Conservation (phyloP, 75 land plant species). For the Larix kaempferi region DNA sequence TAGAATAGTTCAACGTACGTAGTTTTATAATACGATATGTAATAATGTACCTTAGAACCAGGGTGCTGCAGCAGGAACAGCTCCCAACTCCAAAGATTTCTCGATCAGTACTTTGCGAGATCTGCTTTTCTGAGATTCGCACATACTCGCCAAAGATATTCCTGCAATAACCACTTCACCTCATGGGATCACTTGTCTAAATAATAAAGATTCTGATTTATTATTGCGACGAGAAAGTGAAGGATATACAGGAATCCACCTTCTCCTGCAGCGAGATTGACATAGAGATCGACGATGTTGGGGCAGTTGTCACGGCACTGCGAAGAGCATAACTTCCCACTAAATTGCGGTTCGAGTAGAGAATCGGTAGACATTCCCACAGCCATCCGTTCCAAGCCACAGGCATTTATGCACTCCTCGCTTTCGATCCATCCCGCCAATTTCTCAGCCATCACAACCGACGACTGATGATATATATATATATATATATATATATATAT, state of each 20-base stretch:
- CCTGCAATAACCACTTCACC: too few species aligned
- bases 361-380: slow-evolving; percentile 67
- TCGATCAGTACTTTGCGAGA: too few species aligned
- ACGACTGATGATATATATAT: too few species aligned
- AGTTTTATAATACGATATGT: too few species aligned
- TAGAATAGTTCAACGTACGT: too few species aligned
- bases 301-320: slow-evolving; percentile 59
- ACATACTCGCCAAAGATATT: slow-evolving; percentile 9
- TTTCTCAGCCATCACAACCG: slow-evolving; percentile 16
- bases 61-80: too few species aligned
- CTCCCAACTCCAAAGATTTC: too few species aligned
- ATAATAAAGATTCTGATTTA: too few species aligned
- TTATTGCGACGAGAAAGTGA: too few species aligned
- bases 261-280: slow-evolving; percentile 74
- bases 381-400: slow-evolving; percentile 56
- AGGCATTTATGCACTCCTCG: slow-evolving; percentile 48
- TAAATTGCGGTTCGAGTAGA: slow-evolving; percentile 42
- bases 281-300: slow-evolving; percentile 68
- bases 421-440: slow-evolving; percentile 57
- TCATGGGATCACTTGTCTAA: too few species aligned
- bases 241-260: slow-evolving; percentile 19
- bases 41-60: too few species aligned
- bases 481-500: too few species aligned
- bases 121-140: slow-evolving; percentile 3
- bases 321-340: slow-evolving; percentile 53